Evolutionary conservation across 176 grass and related monocot genomes (phyloP).

Genomic region (Saccharum spontaneum): DNA sequence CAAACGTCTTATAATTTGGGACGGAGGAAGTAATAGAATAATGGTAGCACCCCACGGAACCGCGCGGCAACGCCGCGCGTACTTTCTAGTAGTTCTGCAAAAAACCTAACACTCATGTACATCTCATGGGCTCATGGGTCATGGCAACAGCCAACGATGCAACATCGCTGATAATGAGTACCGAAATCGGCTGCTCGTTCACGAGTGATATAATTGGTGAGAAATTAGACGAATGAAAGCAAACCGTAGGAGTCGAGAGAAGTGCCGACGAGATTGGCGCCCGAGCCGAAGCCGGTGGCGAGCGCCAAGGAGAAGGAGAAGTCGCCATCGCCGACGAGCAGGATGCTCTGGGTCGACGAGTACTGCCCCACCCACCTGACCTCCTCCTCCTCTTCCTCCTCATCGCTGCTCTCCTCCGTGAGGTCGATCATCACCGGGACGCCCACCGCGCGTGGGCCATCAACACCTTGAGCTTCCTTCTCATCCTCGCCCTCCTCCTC

Average conservation of each 20-base stretch:
- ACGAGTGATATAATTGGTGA: background rate
- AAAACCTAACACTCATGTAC: background rate
- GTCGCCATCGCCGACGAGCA: background rate
- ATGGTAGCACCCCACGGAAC: too few relatives aligned
- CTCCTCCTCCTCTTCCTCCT: background rate
- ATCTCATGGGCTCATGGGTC: background rate
- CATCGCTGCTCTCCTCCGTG: background rate
- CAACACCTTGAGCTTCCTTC: background rate
- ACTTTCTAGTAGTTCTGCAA: background rate
- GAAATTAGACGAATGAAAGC: background rate
- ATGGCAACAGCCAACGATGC: background rate
- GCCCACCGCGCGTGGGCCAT: background rate
- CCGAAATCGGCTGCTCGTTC: background rate
- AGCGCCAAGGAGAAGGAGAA: constrained; percentile 8
- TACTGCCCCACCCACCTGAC: constrained; percentile 4
- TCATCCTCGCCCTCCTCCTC: background rate
- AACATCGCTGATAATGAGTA: background rate
- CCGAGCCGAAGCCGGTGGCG: background rate
- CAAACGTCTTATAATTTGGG: too few relatives aligned
- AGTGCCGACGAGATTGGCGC: background rate
- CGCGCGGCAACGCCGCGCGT: too few relatives aligned
- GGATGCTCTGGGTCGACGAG: background rate
- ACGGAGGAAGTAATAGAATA: too few relatives aligned
- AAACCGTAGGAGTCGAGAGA: background rate
- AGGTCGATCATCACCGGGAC: background rate